Evolutionary conservation across 805 yeast species (phyloP).

Genomic region (Sugiyamaella qingdaonensis): DNA sequence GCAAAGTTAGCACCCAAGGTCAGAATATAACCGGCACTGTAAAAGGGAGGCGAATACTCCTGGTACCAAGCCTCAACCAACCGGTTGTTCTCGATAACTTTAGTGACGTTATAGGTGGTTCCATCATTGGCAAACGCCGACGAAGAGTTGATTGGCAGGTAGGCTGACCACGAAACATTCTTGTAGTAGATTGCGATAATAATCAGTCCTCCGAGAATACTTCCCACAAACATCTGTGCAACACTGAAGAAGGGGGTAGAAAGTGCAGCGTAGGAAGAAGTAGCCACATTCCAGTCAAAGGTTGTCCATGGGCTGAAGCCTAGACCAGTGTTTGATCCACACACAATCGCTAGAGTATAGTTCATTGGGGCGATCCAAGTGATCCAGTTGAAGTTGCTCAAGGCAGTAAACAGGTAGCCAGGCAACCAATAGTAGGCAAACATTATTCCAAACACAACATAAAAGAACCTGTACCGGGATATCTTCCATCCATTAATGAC

Average conservation of each 20-base stretch:
- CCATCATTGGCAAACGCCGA: constrained; percentile 52
- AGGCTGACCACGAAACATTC: constrained; percentile 48
- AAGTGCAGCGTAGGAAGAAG: constrained; percentile 40
- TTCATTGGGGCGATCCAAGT: constrained; percentile 57
- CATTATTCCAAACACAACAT: constrained; percentile 34
- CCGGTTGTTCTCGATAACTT: constrained; percentile 36
- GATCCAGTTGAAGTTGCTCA: constrained; percentile 55
- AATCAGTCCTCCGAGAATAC: constrained; percentile 40
- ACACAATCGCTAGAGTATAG: constrained; percentile 45
- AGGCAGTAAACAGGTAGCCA: constrained; percentile 54
- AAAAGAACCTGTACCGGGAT: constrained; percentile 45
- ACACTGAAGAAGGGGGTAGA: constrained; percentile 40
- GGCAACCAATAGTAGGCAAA: constrained; percentile 58
- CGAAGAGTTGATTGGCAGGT: constrained; percentile 58
- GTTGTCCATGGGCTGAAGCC: constrained; percentile 46
- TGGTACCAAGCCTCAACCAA: constrained; percentile 44
- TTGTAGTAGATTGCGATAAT: constrained; percentile 48
- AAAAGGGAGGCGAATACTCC: constrained; percentile 54
- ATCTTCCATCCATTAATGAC: constrained; percentile 51
- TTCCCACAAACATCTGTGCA: constrained; percentile 36
- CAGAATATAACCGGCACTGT: constrained; percentile 51
- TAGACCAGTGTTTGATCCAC: constrained; percentile 46
- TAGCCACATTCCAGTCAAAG: constrained; percentile 41
- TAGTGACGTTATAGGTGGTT: constrained; percentile 43
- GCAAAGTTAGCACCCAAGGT: constrained; percentile 51